A percentile compares a stretch with the other conserved stretches of the same genome.
Evolutionary conservation across 257 asterid genomes (phyloP).

Genomic region (Avicennia marina): DNA sequence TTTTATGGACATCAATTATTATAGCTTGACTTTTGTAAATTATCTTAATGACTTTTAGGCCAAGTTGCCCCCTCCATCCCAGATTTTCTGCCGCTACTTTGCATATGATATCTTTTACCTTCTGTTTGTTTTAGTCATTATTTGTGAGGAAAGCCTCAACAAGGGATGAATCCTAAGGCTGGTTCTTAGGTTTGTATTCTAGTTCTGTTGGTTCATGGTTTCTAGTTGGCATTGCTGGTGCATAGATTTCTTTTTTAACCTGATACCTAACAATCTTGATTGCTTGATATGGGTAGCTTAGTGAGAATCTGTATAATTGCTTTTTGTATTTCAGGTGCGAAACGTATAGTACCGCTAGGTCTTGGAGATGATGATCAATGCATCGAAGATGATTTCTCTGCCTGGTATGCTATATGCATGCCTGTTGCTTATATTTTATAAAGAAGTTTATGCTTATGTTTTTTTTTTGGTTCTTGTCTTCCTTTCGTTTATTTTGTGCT

Average conservation of each 20-base stretch:
- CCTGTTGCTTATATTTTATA: background rate
- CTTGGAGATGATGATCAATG: slow-evolving; percentile 85
- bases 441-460: background rate
- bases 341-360: slow-evolving; percentile 50
- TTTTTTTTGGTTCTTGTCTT: background rate
- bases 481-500: slow-evolving; percentile 1
- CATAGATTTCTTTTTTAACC: too few species aligned
- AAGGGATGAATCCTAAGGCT: too few species aligned
- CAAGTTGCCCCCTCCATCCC: too few species aligned
- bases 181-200: too few species aligned
- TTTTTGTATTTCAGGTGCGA: slow-evolving; percentile 46
- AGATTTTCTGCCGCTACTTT: too few species aligned
- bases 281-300: background rate
- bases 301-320: slow-evolving; percentile 5
- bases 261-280: background rate
- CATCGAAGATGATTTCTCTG: slow-evolving; percentile 75
- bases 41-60: background rate
- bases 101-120: too few species aligned
- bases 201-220: too few species aligned
- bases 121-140: too few species aligned
- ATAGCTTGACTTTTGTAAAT: background rate
- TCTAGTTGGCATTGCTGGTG: too few species aligned
- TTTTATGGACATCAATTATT: background rate
- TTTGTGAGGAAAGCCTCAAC: too few species aligned
- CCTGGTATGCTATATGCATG: slow-evolving; percentile 41